These are phyloP conservation scores for Pneumocystis oryctolagi DNA, from an alignment of 1,139 yeast species.

Conservation along the genomic window DNA sequence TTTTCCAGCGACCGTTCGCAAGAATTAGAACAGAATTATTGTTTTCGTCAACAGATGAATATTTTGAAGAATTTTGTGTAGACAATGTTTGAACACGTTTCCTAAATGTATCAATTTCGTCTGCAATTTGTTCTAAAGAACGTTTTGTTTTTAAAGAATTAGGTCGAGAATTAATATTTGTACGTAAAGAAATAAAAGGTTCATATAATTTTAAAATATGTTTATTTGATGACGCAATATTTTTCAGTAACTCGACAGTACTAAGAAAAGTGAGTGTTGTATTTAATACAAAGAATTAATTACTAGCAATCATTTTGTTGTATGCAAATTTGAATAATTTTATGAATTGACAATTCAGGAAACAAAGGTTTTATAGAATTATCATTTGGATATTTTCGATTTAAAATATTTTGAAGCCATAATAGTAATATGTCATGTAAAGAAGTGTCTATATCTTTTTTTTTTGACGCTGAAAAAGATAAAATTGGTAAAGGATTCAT, in stretches of 20 bases:
- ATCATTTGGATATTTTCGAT: neutral
- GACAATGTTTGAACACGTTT: neutral
- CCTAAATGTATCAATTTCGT: neutral
- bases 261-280: neutral
- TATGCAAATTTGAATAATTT: neutral
- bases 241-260: neutral
- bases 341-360: neutral
- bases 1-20: neutral
- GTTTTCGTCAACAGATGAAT: neutral
- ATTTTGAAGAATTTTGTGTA: neutral
- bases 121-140: neutral
- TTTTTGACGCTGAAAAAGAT: neutral
- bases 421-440: neutral
- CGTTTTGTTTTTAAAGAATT: neutral
- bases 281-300: neutral
- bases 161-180: neutral
- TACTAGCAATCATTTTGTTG: neutral
- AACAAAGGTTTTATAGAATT: neutral
- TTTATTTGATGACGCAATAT: neutral
- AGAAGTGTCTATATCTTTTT: neutral
- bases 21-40: neutral
- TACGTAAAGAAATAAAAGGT: neutral
- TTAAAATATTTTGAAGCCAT: neutral
- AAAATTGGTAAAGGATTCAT: neutral
- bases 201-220: neutral